These are phyloP conservation scores for Rhododendron ovatum DNA, from an alignment of 148 eudicot species.

Conservation along the genomic window DNA sequence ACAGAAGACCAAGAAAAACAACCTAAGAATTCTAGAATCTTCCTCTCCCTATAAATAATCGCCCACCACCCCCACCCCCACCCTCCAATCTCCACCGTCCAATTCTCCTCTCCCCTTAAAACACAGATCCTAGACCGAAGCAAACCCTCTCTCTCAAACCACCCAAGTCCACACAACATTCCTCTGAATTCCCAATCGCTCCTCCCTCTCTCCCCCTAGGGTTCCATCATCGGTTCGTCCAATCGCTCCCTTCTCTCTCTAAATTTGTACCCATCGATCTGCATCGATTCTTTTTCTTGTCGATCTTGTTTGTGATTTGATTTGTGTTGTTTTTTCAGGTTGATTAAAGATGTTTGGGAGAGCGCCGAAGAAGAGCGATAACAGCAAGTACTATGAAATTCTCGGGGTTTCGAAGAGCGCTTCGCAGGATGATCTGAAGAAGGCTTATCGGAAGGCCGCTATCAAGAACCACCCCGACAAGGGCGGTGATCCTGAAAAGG, in stretches of 20 bases:
- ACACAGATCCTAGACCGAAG: neutral
- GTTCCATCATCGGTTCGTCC: constrained; percentile 2
- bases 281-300: too few species aligned
- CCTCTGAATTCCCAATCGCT: neutral
- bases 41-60: neutral
- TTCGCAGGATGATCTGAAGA: constrained; percentile 48
- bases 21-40: neutral
- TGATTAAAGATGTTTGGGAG: constrained; percentile 47
- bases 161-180: neutral
- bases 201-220: neutral
- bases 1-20: neutral
- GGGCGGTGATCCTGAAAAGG: constrained; percentile 59
- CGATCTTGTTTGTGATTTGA: neutral
- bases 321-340: constrained; percentile 1
- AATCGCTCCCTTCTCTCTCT: neutral
- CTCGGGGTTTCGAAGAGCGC: constrained; percentile 40
- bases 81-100: constrained; percentile 11
- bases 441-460: constrained; percentile 49
- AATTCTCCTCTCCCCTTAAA: neutral
- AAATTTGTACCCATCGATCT: neutral
- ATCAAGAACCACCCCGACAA: constrained; percentile 53
- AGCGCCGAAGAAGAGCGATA: constrained; percentile 42
- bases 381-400: constrained; percentile 45
- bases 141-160: neutral
- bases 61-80: neutral